Conservation (phyloP, 1,284 basidiomycete species). For the Cerioporus squamosus region DNA sequence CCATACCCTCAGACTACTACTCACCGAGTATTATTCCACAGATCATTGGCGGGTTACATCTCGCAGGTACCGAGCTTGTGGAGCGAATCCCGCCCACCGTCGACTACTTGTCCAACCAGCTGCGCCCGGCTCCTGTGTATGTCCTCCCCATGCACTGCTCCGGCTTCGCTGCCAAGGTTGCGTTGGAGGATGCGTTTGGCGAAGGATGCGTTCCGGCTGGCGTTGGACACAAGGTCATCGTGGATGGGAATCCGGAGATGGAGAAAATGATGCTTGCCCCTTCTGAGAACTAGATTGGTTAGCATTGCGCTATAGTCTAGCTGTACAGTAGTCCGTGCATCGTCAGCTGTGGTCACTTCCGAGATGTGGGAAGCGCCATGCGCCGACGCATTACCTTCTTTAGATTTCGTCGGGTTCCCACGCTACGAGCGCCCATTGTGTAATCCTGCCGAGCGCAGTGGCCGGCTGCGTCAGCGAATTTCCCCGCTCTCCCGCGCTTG, state of each 20-base stretch:
- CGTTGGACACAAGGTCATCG: conserved; percentile 66
- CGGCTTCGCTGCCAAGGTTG: conserved; percentile 74
- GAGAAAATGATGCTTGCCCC: conserved; percentile 43
- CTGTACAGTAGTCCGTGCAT: too few species aligned
- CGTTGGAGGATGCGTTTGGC: conserved; percentile 69
- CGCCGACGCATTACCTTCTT: conserved; percentile 7
- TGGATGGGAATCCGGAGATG: conserved; percentile 45
- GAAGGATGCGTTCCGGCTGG: conserved; percentile 78
- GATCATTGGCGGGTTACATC: conserved; percentile 82
- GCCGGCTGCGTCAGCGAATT: conserved; percentile 22
- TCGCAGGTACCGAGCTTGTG: conserved; percentile 66
- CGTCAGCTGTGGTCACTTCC: too few species aligned
- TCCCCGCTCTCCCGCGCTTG: conserved; percentile 10
- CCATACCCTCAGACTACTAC: not conserved
- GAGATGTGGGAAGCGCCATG: too few species aligned
- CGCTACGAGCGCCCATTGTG: conserved; percentile 5
- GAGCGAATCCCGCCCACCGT: conserved; percentile 72
- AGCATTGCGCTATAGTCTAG: too few species aligned
- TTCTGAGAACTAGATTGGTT: not conserved
- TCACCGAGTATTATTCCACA: conserved; percentile 30
- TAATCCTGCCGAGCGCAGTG: conserved; percentile 13
- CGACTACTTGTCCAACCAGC: conserved; percentile 62
- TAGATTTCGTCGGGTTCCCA: conserved; percentile 14
- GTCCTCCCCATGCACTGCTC: conserved; percentile 86
- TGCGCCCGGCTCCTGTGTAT: conserved; percentile 68